Percentiles rank a stretch among this genome's conserved stretches.
These are phyloP conservation scores for Rugosomyces carneus DNA, from an alignment of 1,284 basidiomycete species.

Conservation along the genomic window DNA sequence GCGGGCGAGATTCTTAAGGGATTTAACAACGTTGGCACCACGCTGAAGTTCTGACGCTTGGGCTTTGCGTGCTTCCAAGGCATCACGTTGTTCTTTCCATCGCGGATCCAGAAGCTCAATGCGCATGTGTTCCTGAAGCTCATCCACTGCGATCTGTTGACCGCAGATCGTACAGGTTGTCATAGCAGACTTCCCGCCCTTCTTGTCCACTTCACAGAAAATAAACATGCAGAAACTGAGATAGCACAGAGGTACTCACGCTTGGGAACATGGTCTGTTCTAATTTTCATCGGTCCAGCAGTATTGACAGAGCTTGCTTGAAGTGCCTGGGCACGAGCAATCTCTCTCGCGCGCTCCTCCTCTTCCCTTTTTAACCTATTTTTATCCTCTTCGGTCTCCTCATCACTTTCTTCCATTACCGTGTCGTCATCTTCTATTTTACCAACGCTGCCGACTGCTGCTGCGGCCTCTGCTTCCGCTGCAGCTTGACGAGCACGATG, in stretches of 20 bases:
- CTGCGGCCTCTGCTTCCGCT: constrained; percentile 71
- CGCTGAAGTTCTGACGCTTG: constrained; percentile 86
- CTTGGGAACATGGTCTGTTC: constrained; percentile 94
- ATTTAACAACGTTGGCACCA: constrained; percentile 88
- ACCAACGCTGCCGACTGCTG: constrained; percentile 57
- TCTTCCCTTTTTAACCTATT: constrained; percentile 66
- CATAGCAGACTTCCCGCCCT: constrained; percentile 62
- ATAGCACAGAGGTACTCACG: constrained; percentile 42
- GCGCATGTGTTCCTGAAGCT: constrained; percentile 96
- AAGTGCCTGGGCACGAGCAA: constrained; percentile 72
- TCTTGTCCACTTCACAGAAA: constrained; percentile 50
- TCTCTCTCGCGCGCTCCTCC: constrained; percentile 70
- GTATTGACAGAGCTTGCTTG: constrained; percentile 73
- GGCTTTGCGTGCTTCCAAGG: constrained; percentile 80
- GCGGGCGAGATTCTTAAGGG: constrained; percentile 84
- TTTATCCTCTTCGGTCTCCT: constrained; percentile 64
- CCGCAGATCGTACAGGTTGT: constrained; percentile 92
- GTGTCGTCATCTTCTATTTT: constrained; percentile 50
- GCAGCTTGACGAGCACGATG: constrained; percentile 74
- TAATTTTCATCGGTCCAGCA: constrained; percentile 89
- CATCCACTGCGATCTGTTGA: constrained; percentile 90
- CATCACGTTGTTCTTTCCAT: constrained; percentile 93
- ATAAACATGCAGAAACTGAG: constrained; percentile 2
- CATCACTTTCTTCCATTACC: constrained; percentile 72
- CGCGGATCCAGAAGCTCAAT: constrained; percentile 96